Evolutionary conservation across 2,329 filamentous ascomycete species (phyloP).

Genomic region (Curvularia eragrostidis): DNA sequence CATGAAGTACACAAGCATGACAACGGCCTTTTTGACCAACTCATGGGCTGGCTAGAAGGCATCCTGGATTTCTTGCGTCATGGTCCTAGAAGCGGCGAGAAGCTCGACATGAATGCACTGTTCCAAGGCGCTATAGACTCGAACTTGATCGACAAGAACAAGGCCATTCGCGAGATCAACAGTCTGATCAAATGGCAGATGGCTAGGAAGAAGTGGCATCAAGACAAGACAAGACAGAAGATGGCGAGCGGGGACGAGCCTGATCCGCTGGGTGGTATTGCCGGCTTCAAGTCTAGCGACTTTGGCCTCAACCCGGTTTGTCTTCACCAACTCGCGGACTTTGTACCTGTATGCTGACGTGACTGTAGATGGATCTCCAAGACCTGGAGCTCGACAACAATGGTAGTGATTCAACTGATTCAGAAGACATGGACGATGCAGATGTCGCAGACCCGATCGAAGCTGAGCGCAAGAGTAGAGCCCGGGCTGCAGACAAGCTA

Average conservation of each 20-base stretch:
- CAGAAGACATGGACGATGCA: slow-evolving; percentile 65
- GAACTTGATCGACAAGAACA: slow-evolving; percentile 71
- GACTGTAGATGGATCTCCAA: slow-evolving; percentile 70
- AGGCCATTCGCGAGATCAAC: slow-evolving; percentile 81
- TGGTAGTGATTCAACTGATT: slow-evolving; percentile 61
- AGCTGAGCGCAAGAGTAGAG: slow-evolving; percentile 79
- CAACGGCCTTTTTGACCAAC: slow-evolving; percentile 91
- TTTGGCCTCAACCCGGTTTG: slow-evolving; percentile 83
- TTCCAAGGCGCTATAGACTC: slow-evolving; percentile 79
- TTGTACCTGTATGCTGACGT: slow-evolving; percentile 15
- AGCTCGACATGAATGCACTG: slow-evolving; percentile 91
- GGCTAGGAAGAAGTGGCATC: slow-evolving; percentile 95
- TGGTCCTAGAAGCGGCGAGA: slow-evolving; percentile 78
- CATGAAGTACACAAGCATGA: slow-evolving; percentile 98
- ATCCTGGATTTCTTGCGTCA: slow-evolving; percentile 92
- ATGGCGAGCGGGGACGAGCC: slow-evolving; percentile 77
- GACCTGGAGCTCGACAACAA: slow-evolving; percentile 83
- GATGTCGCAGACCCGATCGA: slow-evolving; percentile 87
- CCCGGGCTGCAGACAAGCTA: slow-evolving; percentile 79
- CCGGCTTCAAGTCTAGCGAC: slow-evolving; percentile 77
- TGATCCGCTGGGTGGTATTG: slow-evolving; percentile 48
- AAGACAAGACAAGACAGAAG: slow-evolving; percentile 97
- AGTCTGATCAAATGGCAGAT: slow-evolving; percentile 91
- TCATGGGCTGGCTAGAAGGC: slow-evolving; percentile 97
- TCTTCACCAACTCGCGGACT: background rate